Base-by-base conservation (phyloP, 73 alveolate species). In the Paramecium sonneborni region DNA sequence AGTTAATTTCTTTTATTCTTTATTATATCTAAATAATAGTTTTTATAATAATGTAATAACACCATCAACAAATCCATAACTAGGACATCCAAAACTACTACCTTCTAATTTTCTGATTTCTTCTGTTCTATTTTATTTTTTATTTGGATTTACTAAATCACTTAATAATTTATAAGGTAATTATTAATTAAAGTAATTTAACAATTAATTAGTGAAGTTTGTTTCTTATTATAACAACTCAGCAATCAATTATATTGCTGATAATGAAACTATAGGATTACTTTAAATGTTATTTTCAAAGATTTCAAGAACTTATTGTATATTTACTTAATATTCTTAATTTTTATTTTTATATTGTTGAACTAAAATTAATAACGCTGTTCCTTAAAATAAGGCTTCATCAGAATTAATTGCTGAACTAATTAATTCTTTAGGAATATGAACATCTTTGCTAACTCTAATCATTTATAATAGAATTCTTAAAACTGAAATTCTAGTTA, bases 101-200 rank as follows among this genome's bases (percentile, higher is more conserved):
- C 99, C 99, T 88, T 97, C 99, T 57, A 98, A 92, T 84, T 92
- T 98, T 93, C 98, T 97, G 32, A 95, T 86, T 58, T 97, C 99
- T 57, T 98, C 97, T 58, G 92, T 93, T 48, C 92, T 79, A 57
- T 82, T 96, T 58, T 92, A 88, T 74, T 88, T 88, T 23, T 62
- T 92, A 55, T 92, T 76, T 39, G 97, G 93, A 90, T 93, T 57
- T 20, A 92, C 48, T 79, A 95, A 23, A 11, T 88, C 93, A 43
- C 46, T 88, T 38, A 93, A 52, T 12, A 57, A 85, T 67, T 62
- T 72, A 44, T 92, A 88, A 0, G 95, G 68, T 10, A 23, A 3
- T 30, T 43, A 55, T 15, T 82, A 41, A 23, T 41, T 39, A 38
- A 94, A 88, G 30, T 92, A 94, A 46, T 52, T 32, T 4, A 94